Base-by-base conservation (phyloP, 805 yeast species). In the Wickerhamiella australiensis region DNA sequence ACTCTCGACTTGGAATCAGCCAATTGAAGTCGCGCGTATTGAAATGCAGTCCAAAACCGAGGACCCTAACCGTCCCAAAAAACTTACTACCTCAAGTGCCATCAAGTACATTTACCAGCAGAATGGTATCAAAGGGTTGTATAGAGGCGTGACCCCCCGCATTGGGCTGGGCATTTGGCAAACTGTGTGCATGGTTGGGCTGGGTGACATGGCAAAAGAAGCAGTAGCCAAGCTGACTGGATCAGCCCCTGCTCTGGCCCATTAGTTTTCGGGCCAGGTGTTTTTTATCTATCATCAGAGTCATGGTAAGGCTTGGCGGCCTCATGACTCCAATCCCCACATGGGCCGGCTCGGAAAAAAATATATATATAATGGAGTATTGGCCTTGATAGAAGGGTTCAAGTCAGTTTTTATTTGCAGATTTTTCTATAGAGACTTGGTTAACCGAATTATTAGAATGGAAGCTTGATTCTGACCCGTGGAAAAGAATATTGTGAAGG, bases 151-250 rank as follows among this genome's bases (percentile, higher is more conserved):
- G 42, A 79, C 97, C 13, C 97, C 98, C 59, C 83, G 98, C 75
- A 78, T 92, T 58, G 96, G 95, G 50, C 76, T 92, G 56, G 94
- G 97, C 61, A 82, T 90, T 55, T 92, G 97, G 96, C 98, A 92
- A 73, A 90, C 97, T 2, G 86, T 90, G 42, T 90, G 94, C 67
- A 90, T 90, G 97, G 97, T 90, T 52, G 96, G 95, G 11, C 79
- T 92, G 57, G 98, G 97, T 65, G 98, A 92, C 63, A 85, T 87
- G 68, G 87, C 87, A 29, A 82, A 78, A 65, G 86, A 80, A 50
- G 71, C 73, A 50, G 82, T 82, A 47, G 85, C 74, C 27, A 72
- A 66, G 51, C 50, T 80, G 52, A 78, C 85, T 4, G 84, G 84
- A 47, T 78, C 78, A 56, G 62, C 57, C 42, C 82, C 82, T 41